Conservation (phyloP, 148 eudicot genomes). For the Oxyria digyna region DNA sequence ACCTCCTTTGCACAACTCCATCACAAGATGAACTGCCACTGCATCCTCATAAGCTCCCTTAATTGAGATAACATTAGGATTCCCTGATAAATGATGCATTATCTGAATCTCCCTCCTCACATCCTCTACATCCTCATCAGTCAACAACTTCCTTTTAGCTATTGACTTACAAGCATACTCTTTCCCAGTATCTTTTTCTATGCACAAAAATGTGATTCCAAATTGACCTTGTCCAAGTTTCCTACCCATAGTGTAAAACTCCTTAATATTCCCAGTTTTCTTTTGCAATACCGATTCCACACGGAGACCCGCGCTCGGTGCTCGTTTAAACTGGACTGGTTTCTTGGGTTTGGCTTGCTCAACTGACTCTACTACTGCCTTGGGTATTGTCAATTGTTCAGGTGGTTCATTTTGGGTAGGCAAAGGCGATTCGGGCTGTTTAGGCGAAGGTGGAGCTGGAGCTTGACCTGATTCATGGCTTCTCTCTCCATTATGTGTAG, state of each 20-base stretch:
- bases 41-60: constrained; percentile 9
- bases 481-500: constrained; percentile 17
- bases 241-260: constrained; percentile 8
- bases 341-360: constrained; percentile 11
- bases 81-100: constrained; percentile 8
- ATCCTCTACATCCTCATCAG: constrained; percentile 9
- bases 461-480: not conserved
- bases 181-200: constrained; percentile 2
- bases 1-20: constrained; percentile 8
- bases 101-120: constrained; percentile 9
- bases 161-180: constrained; percentile 12
- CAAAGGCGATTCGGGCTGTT: constrained; percentile 22
- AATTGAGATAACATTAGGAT: constrained; percentile 2
- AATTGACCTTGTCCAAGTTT: constrained; percentile 10
- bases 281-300: constrained; percentile 15
- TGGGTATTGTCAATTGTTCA: constrained; percentile 34
- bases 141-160: constrained; percentile 9
- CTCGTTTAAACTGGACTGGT: constrained; percentile 6
- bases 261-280: constrained; percentile 6
- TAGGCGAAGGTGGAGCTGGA: constrained; percentile 12
- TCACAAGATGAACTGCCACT: constrained; percentile 9
- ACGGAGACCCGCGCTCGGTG: constrained; percentile 5
- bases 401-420: constrained; percentile 50
- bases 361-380: constrained; percentile 19
- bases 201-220: constrained; percentile 9